A percentile compares a stretch with the other conserved stretches of the same genome.
phyloP scores from a whole-genome alignment of 306 rosid species.

The Cucurbita ficifolia region DNA sequence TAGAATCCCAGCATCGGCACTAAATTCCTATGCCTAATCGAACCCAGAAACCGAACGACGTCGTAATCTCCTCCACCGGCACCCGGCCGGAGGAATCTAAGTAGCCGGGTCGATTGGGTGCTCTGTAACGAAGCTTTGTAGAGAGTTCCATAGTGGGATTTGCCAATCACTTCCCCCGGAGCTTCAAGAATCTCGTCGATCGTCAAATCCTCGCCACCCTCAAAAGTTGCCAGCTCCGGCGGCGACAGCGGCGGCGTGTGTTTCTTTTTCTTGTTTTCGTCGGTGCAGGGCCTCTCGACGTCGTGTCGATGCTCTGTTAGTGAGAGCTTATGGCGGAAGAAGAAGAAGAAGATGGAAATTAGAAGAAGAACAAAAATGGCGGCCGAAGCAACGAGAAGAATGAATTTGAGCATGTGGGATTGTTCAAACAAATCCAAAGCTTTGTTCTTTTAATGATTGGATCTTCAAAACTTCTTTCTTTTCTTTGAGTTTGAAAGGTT shows the following conservation, averaged over 20 bases:
- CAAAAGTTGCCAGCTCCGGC: constrained; percentile 47
- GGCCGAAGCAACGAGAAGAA: constrained; percentile 25
- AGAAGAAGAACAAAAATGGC: constrained; percentile 25
- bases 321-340: constrained; percentile 19
- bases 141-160: constrained; percentile 71
- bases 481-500: background rate
- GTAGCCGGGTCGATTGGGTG: constrained; percentile 36
- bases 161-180: constrained; percentile 93
- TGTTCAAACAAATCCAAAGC: too few relatives aligned
- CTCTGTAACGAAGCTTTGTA: constrained; percentile 69
- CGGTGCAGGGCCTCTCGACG: constrained; percentile 40
- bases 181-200: constrained; percentile 78
- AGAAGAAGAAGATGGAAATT: constrained; percentile 28
- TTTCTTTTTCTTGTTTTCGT: constrained; percentile 18
- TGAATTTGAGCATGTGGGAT: constrained; percentile 31
- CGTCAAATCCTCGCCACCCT: constrained; percentile 62
- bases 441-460: too few relatives aligned
- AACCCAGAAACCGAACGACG: background rate
- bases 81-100: constrained; percentile 84
- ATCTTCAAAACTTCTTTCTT: too few relatives aligned
- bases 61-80: constrained; percentile 21
- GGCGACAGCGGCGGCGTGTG: constrained; percentile 12
- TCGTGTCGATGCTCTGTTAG: constrained; percentile 4
- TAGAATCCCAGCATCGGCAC: constrained; percentile 45
- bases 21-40: constrained; percentile 34